phyloP scores from a whole-genome alignment of 2,329 filamentous ascomycete species.

The Fusarium duplospermum region DNA sequence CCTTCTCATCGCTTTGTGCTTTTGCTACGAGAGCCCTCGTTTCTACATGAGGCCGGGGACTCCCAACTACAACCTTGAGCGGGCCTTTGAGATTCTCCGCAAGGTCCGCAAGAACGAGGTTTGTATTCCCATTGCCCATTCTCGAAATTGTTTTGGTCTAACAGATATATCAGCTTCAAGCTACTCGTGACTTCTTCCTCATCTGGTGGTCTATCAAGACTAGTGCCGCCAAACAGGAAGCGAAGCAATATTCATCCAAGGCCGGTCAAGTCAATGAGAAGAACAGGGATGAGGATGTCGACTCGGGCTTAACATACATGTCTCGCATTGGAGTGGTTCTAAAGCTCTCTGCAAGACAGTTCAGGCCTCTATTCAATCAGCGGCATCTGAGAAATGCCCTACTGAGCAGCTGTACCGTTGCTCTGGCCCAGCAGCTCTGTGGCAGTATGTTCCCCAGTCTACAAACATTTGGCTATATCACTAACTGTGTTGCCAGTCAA shows the following conservation, averaged over 20 bases:
- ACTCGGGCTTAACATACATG: slow-evolving; percentile 27
- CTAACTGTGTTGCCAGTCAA: slow-evolving; percentile 22
- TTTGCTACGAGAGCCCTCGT: slow-evolving; percentile 55
- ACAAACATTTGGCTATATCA: slow-evolving; percentile 11
- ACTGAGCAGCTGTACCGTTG: slow-evolving; percentile 43
- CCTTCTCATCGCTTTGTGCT: slow-evolving; percentile 49
- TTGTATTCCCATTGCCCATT: accelerated
- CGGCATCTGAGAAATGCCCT: slow-evolving; percentile 34
- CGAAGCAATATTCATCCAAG: not conserved
- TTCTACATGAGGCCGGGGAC: slow-evolving; percentile 52
- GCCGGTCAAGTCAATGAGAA: not conserved
- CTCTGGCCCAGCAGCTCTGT: slow-evolving; percentile 46
- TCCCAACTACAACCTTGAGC: slow-evolving; percentile 48
- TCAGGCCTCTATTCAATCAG: slow-evolving; percentile 20
- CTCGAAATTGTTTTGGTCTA: accelerated
- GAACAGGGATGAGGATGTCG: not conserved
- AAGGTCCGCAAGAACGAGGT: slow-evolving; percentile 48
- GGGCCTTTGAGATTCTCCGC: slow-evolving; percentile 49
- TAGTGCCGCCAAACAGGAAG: not conserved
- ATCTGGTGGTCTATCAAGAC: slow-evolving; percentile 39
- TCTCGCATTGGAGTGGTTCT: slow-evolving; percentile 17
- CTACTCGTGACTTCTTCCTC: slow-evolving; percentile 52
- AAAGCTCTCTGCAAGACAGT: slow-evolving; percentile 31
- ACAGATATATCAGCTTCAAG: slow-evolving; percentile 47
- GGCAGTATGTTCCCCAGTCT: slow-evolving; percentile 21